Evolutionary conservation across 2,329 filamentous ascomycete genomes (phyloP).

Genomic region (Hypocrella siamensis): DNA sequence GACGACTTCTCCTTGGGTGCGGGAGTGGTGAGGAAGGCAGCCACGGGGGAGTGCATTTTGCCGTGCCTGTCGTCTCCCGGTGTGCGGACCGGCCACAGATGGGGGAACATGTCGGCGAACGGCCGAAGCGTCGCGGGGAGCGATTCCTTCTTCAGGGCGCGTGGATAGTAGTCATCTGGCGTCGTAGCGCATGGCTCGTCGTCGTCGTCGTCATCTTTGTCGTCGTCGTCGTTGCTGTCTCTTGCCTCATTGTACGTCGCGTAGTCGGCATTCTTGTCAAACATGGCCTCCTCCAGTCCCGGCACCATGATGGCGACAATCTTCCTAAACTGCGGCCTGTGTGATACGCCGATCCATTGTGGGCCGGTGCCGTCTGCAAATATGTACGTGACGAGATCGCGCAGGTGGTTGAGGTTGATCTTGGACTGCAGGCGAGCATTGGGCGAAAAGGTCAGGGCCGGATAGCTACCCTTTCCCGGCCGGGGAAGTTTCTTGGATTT

Average conservation of each 20-base stretch:
- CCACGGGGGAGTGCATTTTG: conserved; percentile 74
- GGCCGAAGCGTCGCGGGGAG: conserved; percentile 42
- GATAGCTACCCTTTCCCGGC: conserved; percentile 40
- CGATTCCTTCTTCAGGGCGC: conserved; percentile 30
- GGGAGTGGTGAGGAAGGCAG: conserved; percentile 66
- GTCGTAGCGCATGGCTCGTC: background rate
- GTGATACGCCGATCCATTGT: conserved; percentile 47
- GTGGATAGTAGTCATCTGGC: conserved; percentile 46
- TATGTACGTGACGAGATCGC: conserved; percentile 49
- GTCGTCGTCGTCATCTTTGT: conserved; percentile 12
- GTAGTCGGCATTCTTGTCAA: conserved; percentile 45
- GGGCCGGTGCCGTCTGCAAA: conserved; percentile 49
- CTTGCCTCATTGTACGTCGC: conserved; percentile 23
- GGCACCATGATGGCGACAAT: conserved; percentile 86
- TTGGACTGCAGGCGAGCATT: conserved; percentile 43
- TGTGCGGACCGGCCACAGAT: conserved; percentile 78
- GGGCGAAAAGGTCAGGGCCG: conserved; percentile 40
- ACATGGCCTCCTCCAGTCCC: conserved; percentile 81
- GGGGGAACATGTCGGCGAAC: conserved; percentile 68
- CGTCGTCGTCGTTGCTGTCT: conserved; percentile 10
- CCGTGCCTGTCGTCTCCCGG: conserved; percentile 71
- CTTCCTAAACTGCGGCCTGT: conserved; percentile 53
- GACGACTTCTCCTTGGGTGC: conserved; percentile 49
- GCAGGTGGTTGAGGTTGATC: conserved; percentile 46
- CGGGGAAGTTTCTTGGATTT: conserved; percentile 47